Base-by-base conservation (phyloP, 2,329 filamentous ascomycete species). In the Aspergillus bombycis region DNA sequence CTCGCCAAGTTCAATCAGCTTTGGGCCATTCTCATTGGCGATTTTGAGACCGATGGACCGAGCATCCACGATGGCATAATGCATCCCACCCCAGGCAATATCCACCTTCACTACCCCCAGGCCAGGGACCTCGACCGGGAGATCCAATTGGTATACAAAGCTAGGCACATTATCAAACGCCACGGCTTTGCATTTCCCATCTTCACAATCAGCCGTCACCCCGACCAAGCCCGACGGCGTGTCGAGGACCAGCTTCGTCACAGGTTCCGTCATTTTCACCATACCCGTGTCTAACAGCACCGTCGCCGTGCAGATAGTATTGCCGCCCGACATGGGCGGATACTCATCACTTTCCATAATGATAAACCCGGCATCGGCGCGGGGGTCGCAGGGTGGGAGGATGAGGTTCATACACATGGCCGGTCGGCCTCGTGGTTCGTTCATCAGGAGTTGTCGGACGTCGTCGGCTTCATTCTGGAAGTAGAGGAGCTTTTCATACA, bases 201-300 rank as follows among this genome's bases (percentile, higher is more conserved):
- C 38, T 1, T 78, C 70, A 61, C 81, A 83, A 16, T 81, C 72
- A 0, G 81, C 80, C 4, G 71, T 79, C 0, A 81, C 75, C 0
- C 61, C 62, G 4, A 83, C 76, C 7, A 83, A 63, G 0, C 81
- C 81, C 0, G 82, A 82, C 0, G 81, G 74, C 0, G 82, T 81
- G 58, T 84, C 81, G 5, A 83, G 71, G 2, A 65, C 71, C 1
- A 84, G 34, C 8, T 69, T 67, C 0, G 80, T 83, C 0, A 76
- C 58, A 0, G 81, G 81, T 63, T 83, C 80, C 7, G 70, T 66
- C 79, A 83, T 83, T 0, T 70, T 66, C 1, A 83, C 60, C 74
- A 83, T 82, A 0, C 81, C 81, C 0, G 80, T 83, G 62, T 83
- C 82, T 11, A 84, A 67, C 19, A 84, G 68, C 0, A 82, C 81